A percentile compares a stretch with the other conserved stretches of the same genome.
These are phyloP conservation scores for Cyberlindnera veronae DNA, from an alignment of 805 yeast species.

Conservation along the genomic window DNA sequence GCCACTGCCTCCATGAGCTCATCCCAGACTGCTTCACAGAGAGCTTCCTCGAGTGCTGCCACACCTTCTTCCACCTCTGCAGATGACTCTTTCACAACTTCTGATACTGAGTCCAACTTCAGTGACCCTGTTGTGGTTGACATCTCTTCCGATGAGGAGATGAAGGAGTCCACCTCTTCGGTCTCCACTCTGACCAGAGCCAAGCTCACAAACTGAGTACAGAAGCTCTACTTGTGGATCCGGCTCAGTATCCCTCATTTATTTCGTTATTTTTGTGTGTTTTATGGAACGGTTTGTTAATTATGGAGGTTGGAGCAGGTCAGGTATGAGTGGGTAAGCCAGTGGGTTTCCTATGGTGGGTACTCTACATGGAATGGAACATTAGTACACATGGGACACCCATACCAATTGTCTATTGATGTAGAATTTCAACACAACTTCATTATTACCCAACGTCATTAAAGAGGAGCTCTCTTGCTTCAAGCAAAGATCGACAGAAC, in stretches of 20 bases:
- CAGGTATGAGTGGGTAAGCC: too few relatives aligned
- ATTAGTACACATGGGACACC: not conserved
- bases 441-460: too few relatives aligned
- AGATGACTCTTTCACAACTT: constrained; percentile 2
- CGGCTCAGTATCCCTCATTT: too few relatives aligned
- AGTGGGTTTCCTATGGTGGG: too few relatives aligned
- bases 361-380: not conserved
- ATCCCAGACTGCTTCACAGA: too few relatives aligned
- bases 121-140: constrained; percentile 9
- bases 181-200: constrained; percentile 2
- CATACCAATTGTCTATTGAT: too few relatives aligned
- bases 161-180: not conserved
- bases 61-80: constrained; percentile 3
- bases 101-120: constrained; percentile 8
- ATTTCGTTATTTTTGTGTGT: too few relatives aligned
- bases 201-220: constrained; percentile 1
- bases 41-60: too few relatives aligned
- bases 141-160: constrained; percentile 5
- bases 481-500: constrained; percentile 44
- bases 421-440: too few relatives aligned
- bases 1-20: not conserved
- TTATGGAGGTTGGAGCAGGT: too few relatives aligned
- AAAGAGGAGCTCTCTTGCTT: not conserved
- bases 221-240: not conserved
- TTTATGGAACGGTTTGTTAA: too few relatives aligned